Conservation (phyloP, 2,329 filamentous ascomycete genomes). For the Scedosporium dehoogii region DNA sequence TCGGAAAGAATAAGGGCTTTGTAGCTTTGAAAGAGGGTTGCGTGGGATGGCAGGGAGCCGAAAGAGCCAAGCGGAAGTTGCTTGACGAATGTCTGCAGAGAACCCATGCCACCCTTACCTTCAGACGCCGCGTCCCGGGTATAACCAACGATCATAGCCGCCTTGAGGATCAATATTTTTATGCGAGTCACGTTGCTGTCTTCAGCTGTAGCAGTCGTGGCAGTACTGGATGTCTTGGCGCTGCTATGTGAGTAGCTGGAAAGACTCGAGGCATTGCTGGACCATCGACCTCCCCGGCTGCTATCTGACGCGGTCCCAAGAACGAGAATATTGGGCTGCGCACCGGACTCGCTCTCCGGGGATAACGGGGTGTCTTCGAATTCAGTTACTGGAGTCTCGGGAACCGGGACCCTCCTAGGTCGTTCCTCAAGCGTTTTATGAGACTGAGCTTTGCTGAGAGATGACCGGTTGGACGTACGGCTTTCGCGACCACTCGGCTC, state of each 20-base stretch:
- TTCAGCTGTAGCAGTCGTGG: conserved; percentile 61
- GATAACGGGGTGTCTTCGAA: conserved; percentile 87
- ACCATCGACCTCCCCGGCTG: conserved; percentile 63
- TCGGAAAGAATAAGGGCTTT: conserved; percentile 71
- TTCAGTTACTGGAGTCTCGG: conserved; percentile 89
- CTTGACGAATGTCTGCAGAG: conserved; percentile 67
- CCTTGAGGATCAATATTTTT: conserved; percentile 71
- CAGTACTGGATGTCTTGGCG: conserved; percentile 57
- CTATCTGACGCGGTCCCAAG: conserved; percentile 58
- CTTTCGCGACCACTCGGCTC: conserved; percentile 39
- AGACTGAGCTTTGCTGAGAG: conserved; percentile 42
- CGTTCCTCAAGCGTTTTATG: conserved; percentile 38
- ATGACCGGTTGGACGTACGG: conserved; percentile 39
- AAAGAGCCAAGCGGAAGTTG: conserved; percentile 68
- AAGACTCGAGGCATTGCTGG: conserved; percentile 67
- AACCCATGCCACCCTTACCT: conserved; percentile 35
- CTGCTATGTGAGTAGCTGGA: conserved; percentile 70
- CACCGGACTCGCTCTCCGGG: conserved; percentile 63
- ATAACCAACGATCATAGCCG: conserved; percentile 78
- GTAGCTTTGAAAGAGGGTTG: conserved; percentile 65
- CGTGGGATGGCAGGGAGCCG: conserved; percentile 60
- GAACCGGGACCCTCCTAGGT: conserved; percentile 33
- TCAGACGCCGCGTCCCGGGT: conserved; percentile 44
- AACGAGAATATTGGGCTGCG: conserved; percentile 79
- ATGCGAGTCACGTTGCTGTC: conserved; percentile 69